These are phyloP conservation scores for Isabelozyma heimii DNA, from an alignment of 805 yeast genomes.

Conservation along the genomic window DNA sequence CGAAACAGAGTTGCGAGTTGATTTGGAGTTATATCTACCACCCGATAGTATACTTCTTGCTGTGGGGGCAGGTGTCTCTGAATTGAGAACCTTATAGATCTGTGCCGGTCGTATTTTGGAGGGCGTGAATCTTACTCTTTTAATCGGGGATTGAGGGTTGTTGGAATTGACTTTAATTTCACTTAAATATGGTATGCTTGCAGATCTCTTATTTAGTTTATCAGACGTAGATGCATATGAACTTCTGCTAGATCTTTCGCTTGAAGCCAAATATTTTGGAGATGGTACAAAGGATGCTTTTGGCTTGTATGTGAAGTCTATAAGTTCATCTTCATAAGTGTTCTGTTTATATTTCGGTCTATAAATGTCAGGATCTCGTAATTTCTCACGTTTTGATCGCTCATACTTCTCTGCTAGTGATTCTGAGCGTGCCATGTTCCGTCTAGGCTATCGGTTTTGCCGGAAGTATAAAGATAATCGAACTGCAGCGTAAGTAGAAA, in stretches of 20 bases:
- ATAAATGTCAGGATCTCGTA: neutral
- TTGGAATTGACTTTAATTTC: neutral
- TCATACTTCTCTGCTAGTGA: neutral
- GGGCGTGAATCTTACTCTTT: constrained; percentile 3
- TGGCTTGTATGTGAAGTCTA: neutral
- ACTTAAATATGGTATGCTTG: neutral
- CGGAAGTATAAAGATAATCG: too few species aligned
- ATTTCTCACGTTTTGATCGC: neutral
- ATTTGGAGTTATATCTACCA: constrained; percentile 1
- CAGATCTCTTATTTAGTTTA: too few species aligned
- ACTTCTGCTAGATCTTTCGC: neutral
- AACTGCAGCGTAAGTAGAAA: too few species aligned
- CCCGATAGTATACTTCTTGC: neutral
- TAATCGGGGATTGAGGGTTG: neutral
- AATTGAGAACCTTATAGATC: constrained; percentile 9
- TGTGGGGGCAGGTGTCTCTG: constrained; percentile 1
- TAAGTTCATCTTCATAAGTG: neutral
- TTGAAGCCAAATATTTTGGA: too few species aligned
- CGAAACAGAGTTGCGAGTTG: neutral
- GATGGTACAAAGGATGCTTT: neutral
- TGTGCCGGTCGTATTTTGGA: constrained; percentile 5
- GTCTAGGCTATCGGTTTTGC: neutral
- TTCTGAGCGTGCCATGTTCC: neutral
- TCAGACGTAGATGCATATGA: neutral
- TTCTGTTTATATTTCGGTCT: neutral